Evolutionary conservation across 805 yeast species (phyloP).

Genomic region (Dipodascopsis tothii): DNA sequence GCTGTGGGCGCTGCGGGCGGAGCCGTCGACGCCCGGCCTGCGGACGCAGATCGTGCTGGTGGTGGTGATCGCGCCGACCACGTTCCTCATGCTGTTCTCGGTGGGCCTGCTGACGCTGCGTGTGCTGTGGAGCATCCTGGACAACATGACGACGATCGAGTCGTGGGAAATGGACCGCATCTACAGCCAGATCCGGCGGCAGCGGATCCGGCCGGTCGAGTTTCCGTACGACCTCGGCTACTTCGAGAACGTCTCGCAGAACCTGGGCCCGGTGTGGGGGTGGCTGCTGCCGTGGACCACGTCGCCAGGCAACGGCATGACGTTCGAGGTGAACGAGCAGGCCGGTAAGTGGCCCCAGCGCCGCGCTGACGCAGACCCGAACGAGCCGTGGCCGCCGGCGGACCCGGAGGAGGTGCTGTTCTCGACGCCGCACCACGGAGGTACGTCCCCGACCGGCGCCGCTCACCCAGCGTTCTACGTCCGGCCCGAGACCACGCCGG

Average conservation of each 20-base stretch:
- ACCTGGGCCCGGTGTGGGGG: slow-evolving; percentile 54
- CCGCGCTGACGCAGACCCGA: slow-evolving; percentile 32
- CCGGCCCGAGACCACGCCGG: too few relatives aligned
- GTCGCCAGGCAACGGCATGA: slow-evolving; percentile 54
- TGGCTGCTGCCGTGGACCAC: slow-evolving; percentile 71
- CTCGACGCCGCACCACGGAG: too few relatives aligned
- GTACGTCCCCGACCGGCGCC: too few relatives aligned
- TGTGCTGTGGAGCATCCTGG: slow-evolving; percentile 46
- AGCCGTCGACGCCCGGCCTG: slow-evolving; percentile 34
- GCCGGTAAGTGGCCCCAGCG: neutral
- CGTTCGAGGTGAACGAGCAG: slow-evolving; percentile 49
- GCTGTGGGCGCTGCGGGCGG: slow-evolving; percentile 36
- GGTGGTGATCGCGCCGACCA: slow-evolving; percentile 47
- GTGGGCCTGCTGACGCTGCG: slow-evolving; percentile 55
- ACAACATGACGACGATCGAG: slow-evolving; percentile 85
- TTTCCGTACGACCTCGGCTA: slow-evolving; percentile 80
- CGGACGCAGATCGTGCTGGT: slow-evolving; percentile 49
- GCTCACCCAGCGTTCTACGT: too few relatives aligned
- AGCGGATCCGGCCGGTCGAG: slow-evolving; percentile 27
- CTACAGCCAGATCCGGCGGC: slow-evolving; percentile 49
- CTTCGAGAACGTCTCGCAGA: slow-evolving; percentile 43
- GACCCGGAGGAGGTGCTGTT: slow-evolving; percentile 47
- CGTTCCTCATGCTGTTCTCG: slow-evolving; percentile 53
- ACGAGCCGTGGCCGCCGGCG: slow-evolving; percentile 91
- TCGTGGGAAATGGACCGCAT: slow-evolving; percentile 85